Evolutionary conservation across 1,284 basidiomycete genomes (phyloP), one percentile per base, ranked within the genome.

Genomic region (Ceratobasidium sp.): DNA sequence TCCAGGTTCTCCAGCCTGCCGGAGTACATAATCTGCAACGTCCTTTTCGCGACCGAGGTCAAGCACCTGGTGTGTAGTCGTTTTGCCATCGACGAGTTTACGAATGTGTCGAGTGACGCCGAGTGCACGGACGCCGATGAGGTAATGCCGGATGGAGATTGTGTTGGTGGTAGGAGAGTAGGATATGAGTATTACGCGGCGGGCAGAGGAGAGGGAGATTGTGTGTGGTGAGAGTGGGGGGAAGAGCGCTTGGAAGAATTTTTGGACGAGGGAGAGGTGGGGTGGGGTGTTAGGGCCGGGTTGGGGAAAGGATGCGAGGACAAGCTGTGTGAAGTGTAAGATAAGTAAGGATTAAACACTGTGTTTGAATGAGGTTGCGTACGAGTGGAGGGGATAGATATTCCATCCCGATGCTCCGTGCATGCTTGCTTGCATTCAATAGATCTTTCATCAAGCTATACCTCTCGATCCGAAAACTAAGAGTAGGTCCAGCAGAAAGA

Each of bases 41-140:
- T 99, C 97, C 82, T 94, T 92, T 81, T 97, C 95, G 80, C 91
- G 93, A 2, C 94, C 92, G 16, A 99, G 90, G 84, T 99, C 92
- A 35, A 97, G 88, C 30, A 95, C 81, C 7, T 81, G 79, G n/a
- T 81, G 67, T 10, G 83, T 80, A 48, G 84, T 85, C 14, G 86
- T 83, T 44, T 86, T 86, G 73, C 93, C 93, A 83, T 95, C 94
- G 71, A 99, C 89, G 41, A 99, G 89, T 80, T 93, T 93, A 12
- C 96, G 91, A n/a, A 99, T 93, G 76, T 96, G 92, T 83, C 92
- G 92, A 20, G 96, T 97, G 23, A 99, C 93, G 68, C 97, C 97
- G 82, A 97, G 94, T 0, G 97, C 94, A 82, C 96, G 96, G 77
- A 99, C 95, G 10, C 95, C 94, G 86, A 99, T 99, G 81, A 96